Base-by-base conservation (phyloP, 1,139 yeast species). In the Saccharomyces hybrid region DNA sequence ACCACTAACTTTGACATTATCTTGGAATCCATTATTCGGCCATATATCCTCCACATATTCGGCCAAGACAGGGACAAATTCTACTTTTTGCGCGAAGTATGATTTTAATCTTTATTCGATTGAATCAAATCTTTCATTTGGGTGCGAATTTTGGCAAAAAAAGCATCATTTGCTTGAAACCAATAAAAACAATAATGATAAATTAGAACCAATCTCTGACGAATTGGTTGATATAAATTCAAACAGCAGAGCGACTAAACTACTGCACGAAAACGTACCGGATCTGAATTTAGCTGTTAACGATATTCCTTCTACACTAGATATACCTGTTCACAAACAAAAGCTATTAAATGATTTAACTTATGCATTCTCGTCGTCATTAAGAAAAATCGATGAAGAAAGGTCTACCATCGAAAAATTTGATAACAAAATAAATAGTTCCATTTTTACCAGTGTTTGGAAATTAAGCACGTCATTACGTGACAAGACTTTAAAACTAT, bases 91-190 rank as follows among this genome's bases (percentile, higher is more conserved):
- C 51, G 87, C 96, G 4, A 79, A 87, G 55, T 90, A 90, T 66
- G 96, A 89, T 64, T 93, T 93, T 68, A 95, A 95, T 66, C 75
- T 89, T 53, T 93, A 88, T 67, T 91, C 98, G 0, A 91, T 93
- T 64, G 88, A 88, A 56, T 88, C 96, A 54, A 89, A 93, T 65
- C 71, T 93, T 54, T 83, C 95, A 0, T 70, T 95, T 38, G 99
- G 99, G 1, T 83, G 88, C 63, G 97, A 93, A 65, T 68, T 93
- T 28, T 89, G 93, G 84, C 38, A 8, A 55, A 55, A 29, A 52
- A 54, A 20, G 34, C 46, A 42, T 13, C 38, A n/a, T 13, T n/a
- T 16, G 23, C 25, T n/a, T 23, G 4, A 25, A 47, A 9, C 27
- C 47, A 48, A 26, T 38, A n/a, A 29, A 3, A 27, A 47, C 13